Base-by-base conservation (phyloP, 2,329 filamentous ascomycete species). In the Plectosphaerella plurivora region DNA sequence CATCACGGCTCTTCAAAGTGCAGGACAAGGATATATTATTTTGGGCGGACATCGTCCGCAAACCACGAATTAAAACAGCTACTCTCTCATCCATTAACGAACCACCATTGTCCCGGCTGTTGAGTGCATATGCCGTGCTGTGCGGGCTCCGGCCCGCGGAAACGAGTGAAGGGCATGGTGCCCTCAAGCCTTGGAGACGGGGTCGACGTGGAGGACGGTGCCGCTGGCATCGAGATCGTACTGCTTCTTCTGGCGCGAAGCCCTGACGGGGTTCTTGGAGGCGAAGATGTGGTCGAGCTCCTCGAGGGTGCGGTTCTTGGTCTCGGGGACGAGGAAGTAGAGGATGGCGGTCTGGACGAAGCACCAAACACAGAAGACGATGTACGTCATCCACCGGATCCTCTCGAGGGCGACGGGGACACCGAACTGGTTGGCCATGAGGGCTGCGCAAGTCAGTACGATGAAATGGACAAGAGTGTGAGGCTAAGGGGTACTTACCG, bases 351-450 rank as follows among this genome's bases (percentile, higher is more conserved):
- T 58, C 58, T 75, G 71, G 50, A 73, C 59, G 5, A 67, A 64
- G 55, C 69, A 71, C 73, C 73, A 77, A 41, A 69, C 49, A 14
- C 67, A 72, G 58, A 81, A 79, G 28, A 77, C 65, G 50, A 82
- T 79, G 59, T 81, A 82, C 0, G 76, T 78, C 55, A 73, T 72
- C 77, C 76, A 82, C 1, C 68, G 71, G 47, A 82, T 81, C 48
- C 73, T 69, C 24, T 73, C 66, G 39, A 81, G 66, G 3, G 75
- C 69, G 2, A 79, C 72, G 0, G 74, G 74, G 42, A 71, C 72
- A 49, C 67, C 73, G 52, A 73, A 75, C 61, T 76, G 71, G 57
- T 72, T 76, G 50, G 78, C 65, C 39, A 78, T 66, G 39, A 69
- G 73, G 10, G 71, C 74, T 39, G 70, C 67, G 80, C 3, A 33